Conservation (phyloP, 176 grass and related monocot genomes). For the Triticum dicoccoides region DNA sequence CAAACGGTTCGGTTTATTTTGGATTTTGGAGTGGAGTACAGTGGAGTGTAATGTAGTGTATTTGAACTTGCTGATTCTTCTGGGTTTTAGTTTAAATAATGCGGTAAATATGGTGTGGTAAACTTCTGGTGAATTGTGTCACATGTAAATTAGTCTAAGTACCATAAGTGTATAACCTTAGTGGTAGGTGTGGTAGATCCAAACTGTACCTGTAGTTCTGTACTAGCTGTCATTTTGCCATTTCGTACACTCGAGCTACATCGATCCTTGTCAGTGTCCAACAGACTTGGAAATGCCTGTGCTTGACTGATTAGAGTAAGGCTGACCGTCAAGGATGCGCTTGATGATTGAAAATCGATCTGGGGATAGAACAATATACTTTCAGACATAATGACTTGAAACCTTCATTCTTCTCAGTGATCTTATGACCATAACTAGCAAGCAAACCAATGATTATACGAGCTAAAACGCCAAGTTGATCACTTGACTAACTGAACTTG, state of each 20-base stretch:
- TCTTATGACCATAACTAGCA: background rate
- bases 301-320: background rate
- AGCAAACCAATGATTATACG: conserved; percentile 11
- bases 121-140: too few species aligned
- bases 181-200: too few species aligned
- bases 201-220: too few species aligned
- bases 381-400: background rate
- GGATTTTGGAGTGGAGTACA: background rate
- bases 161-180: too few species aligned
- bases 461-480: background rate
- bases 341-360: background rate
- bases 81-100: background rate
- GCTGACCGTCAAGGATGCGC: background rate
- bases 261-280: background rate
- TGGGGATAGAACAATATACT: background rate
- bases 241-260: background rate
- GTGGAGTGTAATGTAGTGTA: background rate
- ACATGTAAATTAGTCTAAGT: too few species aligned
- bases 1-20: background rate
- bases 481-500: background rate
- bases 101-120: too few species aligned
- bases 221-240: background rate
- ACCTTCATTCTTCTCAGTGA: background rate
- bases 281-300: background rate
- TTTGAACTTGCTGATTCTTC: background rate